Evolutionary conservation across 805 yeast species (phyloP), one percentile per base, ranked within the genome.

Genomic region (Ogataea chonburiensis): DNA sequence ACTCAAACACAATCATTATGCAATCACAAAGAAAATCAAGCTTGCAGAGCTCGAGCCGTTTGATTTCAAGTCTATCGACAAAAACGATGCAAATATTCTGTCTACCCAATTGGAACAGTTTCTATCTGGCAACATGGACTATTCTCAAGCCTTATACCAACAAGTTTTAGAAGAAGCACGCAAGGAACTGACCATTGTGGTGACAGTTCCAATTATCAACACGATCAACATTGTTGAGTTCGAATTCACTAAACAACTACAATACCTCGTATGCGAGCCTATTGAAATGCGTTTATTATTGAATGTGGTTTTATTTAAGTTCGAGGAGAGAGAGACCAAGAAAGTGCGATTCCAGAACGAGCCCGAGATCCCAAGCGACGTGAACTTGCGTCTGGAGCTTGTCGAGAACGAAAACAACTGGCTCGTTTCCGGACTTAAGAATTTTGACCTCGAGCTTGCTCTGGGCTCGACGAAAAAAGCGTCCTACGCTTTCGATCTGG

Each of bases 391-490:
- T 11, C 25, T 64, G 7, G 57, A 45, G 14, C 39, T 60, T n/a
- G 20, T 40, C 17, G 57, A 56, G 11, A 40, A 37, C 43, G 96
- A 87, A 10, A 55, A 43, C 16, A 73, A 70, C 34, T 91, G 98
- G 98, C 55, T 87, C 3, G 63, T 88, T 4, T 77, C 86, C 5
- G 98, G 98, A 0, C 68, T 73, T 43, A 77, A 77, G 41, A 55
- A 65, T 8, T 73, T 87, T 43, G 54, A 64, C 3, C 58, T 71
- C 5, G 64, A 58, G 10, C 25, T 58, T 17, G 38, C 43, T 24
- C 31, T 55, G 8, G 33, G 38, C 7, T 42, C 41, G 7, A 39
- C 42, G 3, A 27, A 34, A 5, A 49, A 48, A 8, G 29, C 34
- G 13, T 23, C 24, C 2, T 54, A 47, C 27, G 45, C 47, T 4